A percentile compares a stretch with the other conserved stretches of the same genome.
Evolutionary conservation across 768 basidiomycete species (phyloP).

Genomic region (Boletus edulis): DNA sequence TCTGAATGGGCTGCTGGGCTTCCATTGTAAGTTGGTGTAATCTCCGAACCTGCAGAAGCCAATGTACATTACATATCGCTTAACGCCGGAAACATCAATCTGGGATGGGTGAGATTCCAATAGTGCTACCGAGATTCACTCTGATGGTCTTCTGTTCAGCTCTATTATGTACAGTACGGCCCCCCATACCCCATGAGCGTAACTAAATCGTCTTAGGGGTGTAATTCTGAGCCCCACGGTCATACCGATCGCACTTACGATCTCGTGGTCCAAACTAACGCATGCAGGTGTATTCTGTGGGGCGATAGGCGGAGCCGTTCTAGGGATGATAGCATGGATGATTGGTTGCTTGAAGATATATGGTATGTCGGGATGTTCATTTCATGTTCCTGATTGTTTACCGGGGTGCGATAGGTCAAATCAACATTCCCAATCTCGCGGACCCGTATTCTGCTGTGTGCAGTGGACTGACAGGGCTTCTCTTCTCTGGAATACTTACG

Average conservation of each 20-base stretch:
- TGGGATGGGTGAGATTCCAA: slow-evolving; percentile 41
- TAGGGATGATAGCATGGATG: slow-evolving; percentile 52
- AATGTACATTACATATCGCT: slow-evolving; percentile 29
- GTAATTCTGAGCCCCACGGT: slow-evolving; percentile 48
- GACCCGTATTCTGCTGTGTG: slow-evolving; percentile 40
- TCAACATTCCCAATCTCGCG: slow-evolving; percentile 37
- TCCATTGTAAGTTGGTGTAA: slow-evolving; percentile 31
- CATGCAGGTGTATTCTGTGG: slow-evolving; percentile 39
- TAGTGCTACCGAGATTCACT: not conserved
- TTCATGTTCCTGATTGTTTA: not conserved
- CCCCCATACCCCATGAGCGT: not conserved
- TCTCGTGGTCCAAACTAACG: slow-evolving; percentile 47
- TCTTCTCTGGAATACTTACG: slow-evolving; percentile 38
- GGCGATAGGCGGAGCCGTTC: slow-evolving; percentile 38
- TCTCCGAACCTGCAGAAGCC: not conserved
- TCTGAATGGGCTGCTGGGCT: slow-evolving; percentile 45
- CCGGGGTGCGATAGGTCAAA: slow-evolving; percentile 25
- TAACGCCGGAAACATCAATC: slow-evolving; percentile 42
- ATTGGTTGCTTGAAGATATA: slow-evolving; percentile 50
- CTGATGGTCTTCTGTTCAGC: slow-evolving; percentile 16
- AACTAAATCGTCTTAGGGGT: slow-evolving; percentile 33
- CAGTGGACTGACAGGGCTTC: slow-evolving; percentile 36
- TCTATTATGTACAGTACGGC: slow-evolving; percentile 46
- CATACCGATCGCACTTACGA: slow-evolving; percentile 45
- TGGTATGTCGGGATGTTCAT: slow-evolving; percentile 24